Evolutionary conservation across 176 grass and related monocot genomes (phyloP).

Genomic region (Musa itinerans): DNA sequence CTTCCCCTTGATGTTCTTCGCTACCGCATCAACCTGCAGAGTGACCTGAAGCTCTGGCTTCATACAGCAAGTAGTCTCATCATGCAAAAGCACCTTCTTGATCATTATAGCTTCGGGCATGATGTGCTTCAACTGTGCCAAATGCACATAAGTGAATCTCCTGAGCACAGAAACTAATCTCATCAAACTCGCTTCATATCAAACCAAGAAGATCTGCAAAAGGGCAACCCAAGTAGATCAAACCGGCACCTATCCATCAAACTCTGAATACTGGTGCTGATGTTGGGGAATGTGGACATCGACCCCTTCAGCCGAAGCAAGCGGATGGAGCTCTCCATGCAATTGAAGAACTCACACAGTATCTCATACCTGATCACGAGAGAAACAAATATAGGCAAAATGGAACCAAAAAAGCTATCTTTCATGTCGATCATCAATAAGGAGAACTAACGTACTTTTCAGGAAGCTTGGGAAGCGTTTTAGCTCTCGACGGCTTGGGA

Average conservation of each 20-base stretch:
- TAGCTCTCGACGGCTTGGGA: slow-evolving; percentile 24
- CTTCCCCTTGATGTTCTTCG: slow-evolving; percentile 34
- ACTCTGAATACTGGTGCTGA: slow-evolving; percentile 56
- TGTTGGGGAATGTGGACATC: slow-evolving; percentile 56
- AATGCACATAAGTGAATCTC: slow-evolving; percentile 67
- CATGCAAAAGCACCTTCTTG: slow-evolving; percentile 66
- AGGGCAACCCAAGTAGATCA: neutral
- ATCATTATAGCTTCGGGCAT: slow-evolving; percentile 59
- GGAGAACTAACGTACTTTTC: slow-evolving; percentile 37
- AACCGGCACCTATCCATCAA: slow-evolving; percentile 44
- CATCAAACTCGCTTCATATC: neutral
- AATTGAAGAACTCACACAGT: slow-evolving; percentile 78
- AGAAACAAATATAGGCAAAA: neutral
- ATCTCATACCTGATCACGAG: slow-evolving; percentile 46
- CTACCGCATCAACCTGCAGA: slow-evolving; percentile 36
- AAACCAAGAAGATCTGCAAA: neutral
- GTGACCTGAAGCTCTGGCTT: slow-evolving; percentile 70
- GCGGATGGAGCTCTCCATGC: slow-evolving; percentile 61
- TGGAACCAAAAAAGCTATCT: neutral
- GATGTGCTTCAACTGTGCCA: slow-evolving; percentile 67
- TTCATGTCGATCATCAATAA: neutral
- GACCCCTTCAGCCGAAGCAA: slow-evolving; percentile 64
- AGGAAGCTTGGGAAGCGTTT: slow-evolving; percentile 42
- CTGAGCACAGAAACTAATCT: slow-evolving; percentile 30
- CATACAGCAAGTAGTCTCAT: slow-evolving; percentile 71